Evolutionary conservation across 306 rosid species (phyloP).

Genomic region (Quercus rubra): DNA sequence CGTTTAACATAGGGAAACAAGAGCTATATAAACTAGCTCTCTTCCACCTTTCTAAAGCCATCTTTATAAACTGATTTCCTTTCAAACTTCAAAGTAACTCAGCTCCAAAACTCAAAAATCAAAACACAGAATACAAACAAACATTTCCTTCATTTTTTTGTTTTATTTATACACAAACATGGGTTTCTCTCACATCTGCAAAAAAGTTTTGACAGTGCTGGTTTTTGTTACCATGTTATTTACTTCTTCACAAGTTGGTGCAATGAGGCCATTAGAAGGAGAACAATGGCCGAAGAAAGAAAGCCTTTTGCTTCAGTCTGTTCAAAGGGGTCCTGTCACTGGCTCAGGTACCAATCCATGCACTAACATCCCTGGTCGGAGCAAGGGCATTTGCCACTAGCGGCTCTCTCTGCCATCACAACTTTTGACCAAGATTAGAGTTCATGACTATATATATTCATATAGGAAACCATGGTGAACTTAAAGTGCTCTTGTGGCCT

Average conservation of each 20-base stretch:
- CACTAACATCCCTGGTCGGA: constrained; percentile 20
- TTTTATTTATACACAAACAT: not conserved
- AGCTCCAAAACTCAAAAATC: not conserved
- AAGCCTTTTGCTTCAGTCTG: constrained; percentile 7
- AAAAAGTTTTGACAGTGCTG: constrained; percentile 1
- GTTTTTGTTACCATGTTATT: constrained; percentile 14
- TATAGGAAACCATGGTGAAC: too few relatives aligned
- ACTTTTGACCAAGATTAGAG: too few relatives aligned
- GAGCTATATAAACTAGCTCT: not conserved
- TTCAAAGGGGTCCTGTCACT: constrained; percentile 3
- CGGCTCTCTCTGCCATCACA: too few relatives aligned
- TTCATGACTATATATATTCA: too few relatives aligned
- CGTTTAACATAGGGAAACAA: not conserved
- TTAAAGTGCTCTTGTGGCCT: too few relatives aligned
- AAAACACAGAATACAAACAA: not conserved
- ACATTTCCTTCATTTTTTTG: not conserved
- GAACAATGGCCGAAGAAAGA: constrained; percentile 20
- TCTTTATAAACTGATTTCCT: not conserved
- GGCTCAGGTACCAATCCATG: constrained; percentile 20
- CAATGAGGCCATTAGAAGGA: constrained; percentile 14
- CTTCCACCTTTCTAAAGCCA: not conserved
- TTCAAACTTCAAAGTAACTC: not conserved
- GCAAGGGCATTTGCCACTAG: constrained; percentile 1
- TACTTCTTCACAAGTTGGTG: constrained; percentile 5
- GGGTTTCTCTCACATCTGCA: constrained; percentile 21